Conservation (phyloP, 495 filamentous ascomycete species). For the Penicillium bialowiezense region DNA sequence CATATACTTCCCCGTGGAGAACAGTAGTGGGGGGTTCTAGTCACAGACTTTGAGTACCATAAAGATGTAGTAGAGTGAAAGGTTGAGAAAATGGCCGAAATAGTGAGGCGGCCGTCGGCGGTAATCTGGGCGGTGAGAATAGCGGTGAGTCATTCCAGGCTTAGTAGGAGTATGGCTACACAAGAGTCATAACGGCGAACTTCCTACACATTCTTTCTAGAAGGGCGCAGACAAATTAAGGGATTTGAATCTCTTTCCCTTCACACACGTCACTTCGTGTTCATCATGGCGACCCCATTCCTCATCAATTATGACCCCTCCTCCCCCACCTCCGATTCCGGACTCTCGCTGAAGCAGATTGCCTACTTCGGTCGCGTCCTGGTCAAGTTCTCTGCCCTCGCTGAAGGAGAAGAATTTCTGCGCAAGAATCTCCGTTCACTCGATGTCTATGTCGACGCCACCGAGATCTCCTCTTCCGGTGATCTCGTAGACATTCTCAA, state of each 20-base stretch:
- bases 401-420: constrained; percentile 67
- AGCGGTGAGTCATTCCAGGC: no score
- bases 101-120: no score
- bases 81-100: no score
- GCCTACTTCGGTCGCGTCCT: constrained; percentile 76
- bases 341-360: constrained; percentile 66
- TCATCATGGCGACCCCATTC: constrained; percentile 49
- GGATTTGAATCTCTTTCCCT: constrained; percentile 10
- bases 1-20: no score
- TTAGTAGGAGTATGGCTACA: constrained; percentile 9
- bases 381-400: constrained; percentile 58
- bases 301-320: constrained; percentile 47
- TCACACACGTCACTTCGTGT: background rate
- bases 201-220: background rate
- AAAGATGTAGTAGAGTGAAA: no score
- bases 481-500: constrained; percentile 81
- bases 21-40: no score
- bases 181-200: background rate
- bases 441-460: constrained; percentile 73
- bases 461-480: constrained; percentile 59
- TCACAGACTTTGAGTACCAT: no score
- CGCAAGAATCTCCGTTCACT: constrained; percentile 63
- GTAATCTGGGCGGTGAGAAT: no score
- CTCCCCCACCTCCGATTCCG: constrained; percentile 45
- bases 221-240: background rate